Conservation (phyloP, 768 basidiomycete species). For the Sarcomyxa edulis region DNA sequence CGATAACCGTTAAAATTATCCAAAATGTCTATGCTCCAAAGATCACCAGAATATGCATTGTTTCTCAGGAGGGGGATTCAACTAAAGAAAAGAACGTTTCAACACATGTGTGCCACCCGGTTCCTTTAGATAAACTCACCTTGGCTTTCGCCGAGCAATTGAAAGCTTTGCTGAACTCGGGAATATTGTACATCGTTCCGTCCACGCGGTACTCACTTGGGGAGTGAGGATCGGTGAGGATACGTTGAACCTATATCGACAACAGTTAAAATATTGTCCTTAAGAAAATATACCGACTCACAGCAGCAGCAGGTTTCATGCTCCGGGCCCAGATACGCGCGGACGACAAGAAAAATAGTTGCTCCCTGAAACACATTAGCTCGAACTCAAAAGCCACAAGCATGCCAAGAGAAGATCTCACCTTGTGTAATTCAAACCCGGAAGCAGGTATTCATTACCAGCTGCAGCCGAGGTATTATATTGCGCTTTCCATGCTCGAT, state of each 20-base stretch:
- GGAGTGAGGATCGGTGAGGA: slow-evolving; percentile 87
- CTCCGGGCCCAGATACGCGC: slow-evolving; percentile 84
- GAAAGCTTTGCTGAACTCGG: slow-evolving; percentile 86
- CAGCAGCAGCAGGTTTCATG: slow-evolving; percentile 74
- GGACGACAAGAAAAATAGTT: slow-evolving; percentile 91
- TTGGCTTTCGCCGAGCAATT: slow-evolving; percentile 72
- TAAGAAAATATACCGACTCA: slow-evolving; percentile 25
- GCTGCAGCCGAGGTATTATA: slow-evolving; percentile 50
- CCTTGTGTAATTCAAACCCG: slow-evolving; percentile 77
- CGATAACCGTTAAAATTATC: too few relatives aligned
- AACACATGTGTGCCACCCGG: not conserved
- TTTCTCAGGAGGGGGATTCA: slow-evolving; percentile 79
- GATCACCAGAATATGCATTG: slow-evolving; percentile 73
- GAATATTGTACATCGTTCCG: slow-evolving; percentile 83
- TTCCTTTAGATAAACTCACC: slow-evolving; percentile 34
- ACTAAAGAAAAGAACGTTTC: slow-evolving; percentile 27
- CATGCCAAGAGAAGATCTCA: slow-evolving; percentile 16
- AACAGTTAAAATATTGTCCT: not conserved
- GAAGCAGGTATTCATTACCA: slow-evolving; percentile 70
- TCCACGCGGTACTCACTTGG: slow-evolving; percentile 76
- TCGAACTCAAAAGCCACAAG: slow-evolving; percentile 4
- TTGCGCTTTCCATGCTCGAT: slow-evolving; percentile 86
- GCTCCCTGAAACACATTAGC: slow-evolving; percentile 52
- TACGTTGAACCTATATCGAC: slow-evolving; percentile 53
- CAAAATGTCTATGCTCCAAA: too few relatives aligned